phyloP scores from a whole-genome alignment of 345 rosid species.

The Jatropha curcas region DNA sequence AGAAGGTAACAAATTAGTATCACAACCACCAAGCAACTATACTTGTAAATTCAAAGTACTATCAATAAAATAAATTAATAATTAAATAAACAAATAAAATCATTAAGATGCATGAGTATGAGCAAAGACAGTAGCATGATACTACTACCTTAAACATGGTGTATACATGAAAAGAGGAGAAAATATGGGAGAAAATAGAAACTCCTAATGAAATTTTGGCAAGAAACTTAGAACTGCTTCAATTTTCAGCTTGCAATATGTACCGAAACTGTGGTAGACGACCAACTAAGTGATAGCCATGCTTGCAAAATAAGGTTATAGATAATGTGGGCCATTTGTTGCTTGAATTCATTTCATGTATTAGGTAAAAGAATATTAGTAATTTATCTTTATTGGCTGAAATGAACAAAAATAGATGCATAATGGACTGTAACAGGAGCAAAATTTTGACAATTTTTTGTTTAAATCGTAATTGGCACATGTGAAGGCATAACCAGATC shows the following conservation, averaged over 20 bases:
- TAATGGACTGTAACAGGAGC: too few species aligned
- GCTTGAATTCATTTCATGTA: neutral
- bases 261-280: neutral
- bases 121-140: neutral
- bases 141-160: neutral
- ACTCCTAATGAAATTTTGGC: neutral
- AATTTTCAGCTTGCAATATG: neutral
- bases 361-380: neutral
- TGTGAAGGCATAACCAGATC: too few species aligned
- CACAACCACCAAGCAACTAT: neutral
- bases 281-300: neutral
- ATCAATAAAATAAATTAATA: too few species aligned
- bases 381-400: too few species aligned
- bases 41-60: neutral
- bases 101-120: neutral
- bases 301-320: neutral
- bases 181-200: neutral
- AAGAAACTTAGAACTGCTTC: neutral
- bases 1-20: neutral
- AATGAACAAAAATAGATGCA: too few species aligned
- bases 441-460: too few species aligned
- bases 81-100: neutral
- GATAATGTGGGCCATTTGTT: neutral
- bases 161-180: neutral
- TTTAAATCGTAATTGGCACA: too few species aligned